Base-by-base conservation (phyloP, 306 rosid species). In the Vicia villosa region DNA sequence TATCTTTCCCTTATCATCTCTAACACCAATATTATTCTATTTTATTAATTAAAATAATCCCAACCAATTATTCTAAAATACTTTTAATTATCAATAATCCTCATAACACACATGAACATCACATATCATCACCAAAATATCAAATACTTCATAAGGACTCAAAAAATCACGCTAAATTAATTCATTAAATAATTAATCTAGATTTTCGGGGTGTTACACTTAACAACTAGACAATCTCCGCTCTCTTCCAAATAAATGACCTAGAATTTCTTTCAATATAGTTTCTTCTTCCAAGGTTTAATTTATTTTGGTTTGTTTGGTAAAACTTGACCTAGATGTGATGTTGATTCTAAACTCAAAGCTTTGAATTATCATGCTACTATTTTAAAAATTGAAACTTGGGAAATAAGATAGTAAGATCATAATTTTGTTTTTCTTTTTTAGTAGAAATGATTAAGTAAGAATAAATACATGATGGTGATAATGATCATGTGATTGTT, bases 291-390 rank as follows among this genome's bases (percentile, higher is more conserved):
- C 3, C 28, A 24, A 24, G 2, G 4, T 24, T 24, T 24, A 1
- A 3, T 24, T 24, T 2, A 5, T 54, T 10, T 52, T 54, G 11
- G 9, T 11, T 22, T 52, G 13, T 6, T 43, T 24, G 2, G 28
- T 24, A 24, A 24, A 24, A 24, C 3, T 24, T 4, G 28, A 24
- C 28, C 28, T 24, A 24, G 28, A 24, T 24, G 3, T 1, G 28
- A 24, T 7, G 8, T 55, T 1, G 96, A 79, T 82, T 55, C 83
- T 65, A 91, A 91, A 70, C 89, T 91, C 57, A 91, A 90, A 63
- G 96, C 96, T 19, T 86, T 89, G 4, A 90, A 90, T 67, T 90
- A 87, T 64, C 89, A 91, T 20, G 87, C 83, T 8, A 81, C 94
- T 32, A 12, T 90, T 73, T 70, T 90, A 10, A 81, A 73, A 74